A percentile compares a stretch with the other conserved stretches of the same genome.
Conservation (phyloP, 768 basidiomycete species). For the Pulveroboletus frians region DNA sequence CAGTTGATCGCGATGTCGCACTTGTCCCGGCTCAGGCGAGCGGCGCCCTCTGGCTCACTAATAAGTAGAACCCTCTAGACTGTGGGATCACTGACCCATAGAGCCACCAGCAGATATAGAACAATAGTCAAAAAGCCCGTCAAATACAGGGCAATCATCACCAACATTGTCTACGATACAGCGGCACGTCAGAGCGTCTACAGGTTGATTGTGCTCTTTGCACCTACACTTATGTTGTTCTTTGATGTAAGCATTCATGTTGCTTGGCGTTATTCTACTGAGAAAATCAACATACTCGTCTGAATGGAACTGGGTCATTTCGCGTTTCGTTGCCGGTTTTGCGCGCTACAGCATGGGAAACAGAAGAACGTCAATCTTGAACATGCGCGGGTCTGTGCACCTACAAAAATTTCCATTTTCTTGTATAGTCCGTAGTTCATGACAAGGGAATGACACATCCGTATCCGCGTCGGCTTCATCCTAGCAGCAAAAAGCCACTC, state of each 20-base stretch:
- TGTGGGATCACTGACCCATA: slow-evolving; percentile 66
- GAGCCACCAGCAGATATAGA: slow-evolving; percentile 99
- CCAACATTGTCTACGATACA: slow-evolving; percentile 80
- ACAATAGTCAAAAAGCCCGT: slow-evolving; percentile 97
- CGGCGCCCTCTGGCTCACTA: slow-evolving; percentile 78
- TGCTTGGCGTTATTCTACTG: slow-evolving; percentile 87
- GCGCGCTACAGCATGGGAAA: slow-evolving; percentile 59
- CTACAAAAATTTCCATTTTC: slow-evolving; percentile 99
- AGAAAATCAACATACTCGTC: slow-evolving; percentile 99
- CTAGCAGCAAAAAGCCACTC: slow-evolving; percentile 33
- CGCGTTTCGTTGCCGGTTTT: slow-evolving; percentile 98
- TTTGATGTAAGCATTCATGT: slow-evolving; percentile 89
- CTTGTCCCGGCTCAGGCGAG: slow-evolving; percentile 89
- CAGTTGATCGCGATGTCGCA: slow-evolving; percentile 99
- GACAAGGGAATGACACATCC: slow-evolving; percentile 98
- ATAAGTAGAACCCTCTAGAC: background rate
- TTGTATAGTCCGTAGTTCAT: slow-evolving; percentile 99
- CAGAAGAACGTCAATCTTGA: background rate
- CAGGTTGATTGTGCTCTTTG: background rate
- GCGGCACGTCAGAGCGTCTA: background rate
- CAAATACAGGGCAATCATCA: slow-evolving; percentile 98
- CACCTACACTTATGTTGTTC: slow-evolving; percentile 92
- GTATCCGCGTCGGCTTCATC: slow-evolving; percentile 97
- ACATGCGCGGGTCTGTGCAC: slow-evolving; percentile 30
- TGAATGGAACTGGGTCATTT: slow-evolving; percentile 99